Base-by-base conservation (phyloP, 2,329 filamentous ascomycete species). In the Clathrospora elynae region DNA sequence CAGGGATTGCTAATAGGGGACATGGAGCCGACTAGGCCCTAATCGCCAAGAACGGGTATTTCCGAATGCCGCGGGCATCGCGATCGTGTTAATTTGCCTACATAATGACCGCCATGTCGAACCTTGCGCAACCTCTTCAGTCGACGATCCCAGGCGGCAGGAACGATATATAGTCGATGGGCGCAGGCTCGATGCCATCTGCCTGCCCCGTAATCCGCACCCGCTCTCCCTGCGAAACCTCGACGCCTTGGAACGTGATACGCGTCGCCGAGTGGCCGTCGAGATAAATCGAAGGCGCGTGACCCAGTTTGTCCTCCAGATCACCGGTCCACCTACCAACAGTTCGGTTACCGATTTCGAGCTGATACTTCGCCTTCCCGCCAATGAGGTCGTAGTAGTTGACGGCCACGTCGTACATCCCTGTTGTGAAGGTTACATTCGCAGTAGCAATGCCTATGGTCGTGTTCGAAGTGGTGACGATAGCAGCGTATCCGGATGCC, bases 241-340 rank as follows among this genome's bases (percentile, higher is more conserved):
- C 57, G 0, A 86, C 71, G 0, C 64, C 68, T 8, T 65, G 62
- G 49, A 86, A 87, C 0, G 79, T 85, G 25, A 85, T 74, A 4
- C 85, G 71, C 4, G 78, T 81, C 3, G 84, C 84, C 1, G 83
- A 82, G 59, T 86, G 82, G 0, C 82, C 84, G 56, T 88, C 84
- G 2, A 87, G 64, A 46, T 80, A 81, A 4, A 74, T 71, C 2
- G 79, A 81, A 0, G 78, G 76, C 16, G 77, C 78, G 54, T 85
- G 79, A 0, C 83, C 83, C 0, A 87, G 69, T 17, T 62, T 74
- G 29, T 82, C 73, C 59, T 86, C 82, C n/a, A 75, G 68, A 49
- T 87, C 73, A 0, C 83, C 83, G 16, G 70, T 64, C 84, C 84
- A 88, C 8, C 64, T 53, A 0, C 82, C 83, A 1, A 88, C 53